These are phyloP conservation scores for Zygoascus biomembranicola DNA, from an alignment of 805 yeast genomes.

Conservation along the genomic window DNA sequence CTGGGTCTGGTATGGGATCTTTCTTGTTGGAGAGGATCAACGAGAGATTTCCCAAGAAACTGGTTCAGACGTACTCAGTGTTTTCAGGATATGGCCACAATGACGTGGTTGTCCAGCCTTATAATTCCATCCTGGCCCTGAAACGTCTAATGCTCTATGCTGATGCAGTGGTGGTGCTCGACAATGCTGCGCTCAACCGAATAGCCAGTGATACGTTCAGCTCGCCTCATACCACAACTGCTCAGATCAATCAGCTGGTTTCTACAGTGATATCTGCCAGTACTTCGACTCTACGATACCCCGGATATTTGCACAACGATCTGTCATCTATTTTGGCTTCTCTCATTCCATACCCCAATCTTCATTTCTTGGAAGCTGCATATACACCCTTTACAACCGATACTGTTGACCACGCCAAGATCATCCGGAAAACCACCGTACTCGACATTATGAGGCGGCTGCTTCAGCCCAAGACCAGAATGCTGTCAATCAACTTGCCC, in stretches of 20 bases:
- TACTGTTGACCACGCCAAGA: slow-evolving; percentile 49
- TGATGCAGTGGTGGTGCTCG: slow-evolving; percentile 83
- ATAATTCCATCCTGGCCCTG: slow-evolving; percentile 78
- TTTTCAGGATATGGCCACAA: slow-evolving; percentile 55
- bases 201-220: slow-evolving; percentile 59
- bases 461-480: slow-evolving; percentile 64
- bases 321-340: slow-evolving; percentile 73
- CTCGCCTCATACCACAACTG: slow-evolving; percentile 54
- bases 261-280: slow-evolving; percentile 77
- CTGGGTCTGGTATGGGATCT: slow-evolving; percentile 95
- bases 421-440: slow-evolving; percentile 63
- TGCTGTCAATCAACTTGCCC: slow-evolving; percentile 46
- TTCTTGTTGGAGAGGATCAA: slow-evolving; percentile 64
- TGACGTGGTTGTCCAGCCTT: slow-evolving; percentile 98
- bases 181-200: slow-evolving; percentile 73
- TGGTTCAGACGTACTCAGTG: slow-evolving; percentile 77
- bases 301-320: slow-evolving; percentile 84
- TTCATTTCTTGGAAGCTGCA: slow-evolving; percentile 66
- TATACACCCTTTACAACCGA: slow-evolving; percentile 69
- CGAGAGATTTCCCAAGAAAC: slow-evolving; percentile 76
- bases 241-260: slow-evolving; percentile 76
- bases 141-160: slow-evolving; percentile 75
- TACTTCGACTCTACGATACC: slow-evolving; percentile 84
- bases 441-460: slow-evolving; percentile 80
- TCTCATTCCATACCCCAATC: slow-evolving; percentile 75